Percentiles rank a stretch among this genome's conserved stretches.
Evolutionary conservation across 345 rosid genomes (phyloP).

Genomic region (Gossypium rotundifolium): DNA sequence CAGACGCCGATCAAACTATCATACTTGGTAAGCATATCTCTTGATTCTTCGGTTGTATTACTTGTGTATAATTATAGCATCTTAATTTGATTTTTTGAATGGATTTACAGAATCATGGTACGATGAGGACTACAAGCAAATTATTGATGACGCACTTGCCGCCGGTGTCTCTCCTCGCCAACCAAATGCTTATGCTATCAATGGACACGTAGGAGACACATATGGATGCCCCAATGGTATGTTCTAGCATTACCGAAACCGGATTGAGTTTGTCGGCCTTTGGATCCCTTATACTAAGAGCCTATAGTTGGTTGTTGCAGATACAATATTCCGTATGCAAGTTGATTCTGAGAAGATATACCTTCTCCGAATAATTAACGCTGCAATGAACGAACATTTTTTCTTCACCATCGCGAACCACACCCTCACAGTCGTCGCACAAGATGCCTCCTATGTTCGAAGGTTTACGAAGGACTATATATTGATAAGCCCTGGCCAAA

Average conservation of each 20-base stretch:
- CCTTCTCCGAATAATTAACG: slow-evolving; percentile 26
- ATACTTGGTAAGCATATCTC: slow-evolving; percentile 16
- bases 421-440: slow-evolving; percentile 27
- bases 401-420: slow-evolving; percentile 26
- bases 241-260: too few relatives aligned
- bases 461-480: slow-evolving; percentile 13
- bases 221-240: background rate
- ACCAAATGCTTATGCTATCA: too few relatives aligned
- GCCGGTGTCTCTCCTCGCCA: too few relatives aligned
- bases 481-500: slow-evolving; percentile 25
- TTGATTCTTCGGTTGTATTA: background rate
- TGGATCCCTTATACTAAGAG: background rate
- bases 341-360: slow-evolving; percentile 25
- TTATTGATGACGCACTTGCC: background rate
- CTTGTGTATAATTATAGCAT: background rate
- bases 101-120: slow-evolving; percentile 17
- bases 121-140: background rate
- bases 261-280: too few relatives aligned
- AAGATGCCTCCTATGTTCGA: slow-evolving; percentile 22
- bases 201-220: too few relatives aligned
- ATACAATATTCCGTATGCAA: background rate
- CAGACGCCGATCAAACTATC: slow-evolving; percentile 30
- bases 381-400: slow-evolving; percentile 10
- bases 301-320: background rate
- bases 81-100: background rate